phyloP scores from a whole-genome alignment of 1,139 yeast genomes.

The Spathaspora sp. region DNA sequence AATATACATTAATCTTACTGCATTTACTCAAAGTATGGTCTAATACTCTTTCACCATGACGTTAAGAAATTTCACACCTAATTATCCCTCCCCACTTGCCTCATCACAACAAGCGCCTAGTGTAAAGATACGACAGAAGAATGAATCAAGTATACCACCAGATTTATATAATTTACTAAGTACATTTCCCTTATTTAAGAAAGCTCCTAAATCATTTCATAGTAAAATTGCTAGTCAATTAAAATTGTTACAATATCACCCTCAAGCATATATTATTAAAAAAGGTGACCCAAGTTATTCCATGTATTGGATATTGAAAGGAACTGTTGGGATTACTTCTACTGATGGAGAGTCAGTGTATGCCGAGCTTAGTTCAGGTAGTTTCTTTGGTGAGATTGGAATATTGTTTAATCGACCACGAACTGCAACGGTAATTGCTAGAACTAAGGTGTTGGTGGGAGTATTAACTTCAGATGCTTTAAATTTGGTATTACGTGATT shows the following conservation, averaged over 20 bases:
- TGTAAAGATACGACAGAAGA: conserved; percentile 2
- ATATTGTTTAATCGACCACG: conserved; percentile 72
- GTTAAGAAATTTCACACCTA: conserved; percentile 16
- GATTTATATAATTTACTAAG: conserved; percentile 53
- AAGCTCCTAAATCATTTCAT: conserved; percentile 66
- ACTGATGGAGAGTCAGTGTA: conserved; percentile 74
- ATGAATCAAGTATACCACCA: conserved; percentile 36
- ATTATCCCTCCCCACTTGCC: conserved; percentile 22
- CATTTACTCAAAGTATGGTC: no score
- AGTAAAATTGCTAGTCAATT: conserved; percentile 58
- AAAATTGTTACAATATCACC: conserved; percentile 57
- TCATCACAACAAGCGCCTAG: neutral
- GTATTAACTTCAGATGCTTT: conserved; percentile 66
- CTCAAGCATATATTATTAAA: conserved; percentile 67
- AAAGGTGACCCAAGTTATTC: conserved; percentile 75
- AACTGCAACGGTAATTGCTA: conserved; percentile 77
- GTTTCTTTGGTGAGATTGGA: conserved; percentile 79
- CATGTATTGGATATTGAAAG: conserved; percentile 79
- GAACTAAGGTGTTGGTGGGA: conserved; percentile 64
- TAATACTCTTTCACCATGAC: neutral
- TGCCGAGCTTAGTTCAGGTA: conserved; percentile 68
- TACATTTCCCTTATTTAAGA: conserved; percentile 60
- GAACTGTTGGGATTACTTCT: conserved; percentile 70
- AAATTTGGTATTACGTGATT: conserved; percentile 56
- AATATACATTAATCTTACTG: no score